phyloP scores from a whole-genome alignment of 2,329 filamentous ascomycete species.

The Aspergillus spinulosporus region DNA sequence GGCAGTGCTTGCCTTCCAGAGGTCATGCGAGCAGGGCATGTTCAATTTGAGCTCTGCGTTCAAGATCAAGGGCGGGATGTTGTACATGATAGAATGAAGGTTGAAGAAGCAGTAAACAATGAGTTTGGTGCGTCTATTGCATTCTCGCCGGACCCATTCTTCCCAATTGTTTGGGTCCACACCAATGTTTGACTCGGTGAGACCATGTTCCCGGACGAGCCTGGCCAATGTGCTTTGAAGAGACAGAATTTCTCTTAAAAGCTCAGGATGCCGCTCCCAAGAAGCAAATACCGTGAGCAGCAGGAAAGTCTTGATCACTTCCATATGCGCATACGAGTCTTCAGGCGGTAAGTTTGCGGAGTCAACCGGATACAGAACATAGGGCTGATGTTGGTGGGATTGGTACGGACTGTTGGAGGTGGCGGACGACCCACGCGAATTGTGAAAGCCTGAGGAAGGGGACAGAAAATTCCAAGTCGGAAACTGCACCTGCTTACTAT shows the following conservation, averaged over 20 bases:
- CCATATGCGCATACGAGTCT: background rate
- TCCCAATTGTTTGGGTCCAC: background rate
- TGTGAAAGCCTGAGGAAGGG: too few relatives aligned
- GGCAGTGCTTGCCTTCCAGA: background rate
- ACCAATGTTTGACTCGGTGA: background rate
- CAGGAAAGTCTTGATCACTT: background rate
- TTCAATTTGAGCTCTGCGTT: slow-evolving; percentile 26
- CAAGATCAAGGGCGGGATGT: slow-evolving; percentile 29
- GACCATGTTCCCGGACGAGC: background rate
- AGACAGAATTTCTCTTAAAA: background rate
- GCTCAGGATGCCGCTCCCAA: background rate
- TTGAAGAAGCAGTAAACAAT: slow-evolving; percentile 28
- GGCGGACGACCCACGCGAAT: too few relatives aligned
- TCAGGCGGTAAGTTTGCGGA: background rate
- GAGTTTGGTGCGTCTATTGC: background rate
- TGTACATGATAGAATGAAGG: slow-evolving; percentile 30
- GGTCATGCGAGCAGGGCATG: slow-evolving; percentile 25
- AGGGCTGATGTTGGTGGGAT: too few relatives aligned
- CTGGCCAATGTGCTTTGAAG: background rate
- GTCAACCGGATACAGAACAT: background rate
- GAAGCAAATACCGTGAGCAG: background rate
- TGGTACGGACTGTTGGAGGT: too few relatives aligned
- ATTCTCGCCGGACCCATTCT: background rate
- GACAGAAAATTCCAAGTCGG: too few relatives aligned
- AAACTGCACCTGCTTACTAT: background rate